Evolutionary conservation across 352 stramenopile genomes (phyloP).

Genomic region (Phytophthora boehmeriae): DNA sequence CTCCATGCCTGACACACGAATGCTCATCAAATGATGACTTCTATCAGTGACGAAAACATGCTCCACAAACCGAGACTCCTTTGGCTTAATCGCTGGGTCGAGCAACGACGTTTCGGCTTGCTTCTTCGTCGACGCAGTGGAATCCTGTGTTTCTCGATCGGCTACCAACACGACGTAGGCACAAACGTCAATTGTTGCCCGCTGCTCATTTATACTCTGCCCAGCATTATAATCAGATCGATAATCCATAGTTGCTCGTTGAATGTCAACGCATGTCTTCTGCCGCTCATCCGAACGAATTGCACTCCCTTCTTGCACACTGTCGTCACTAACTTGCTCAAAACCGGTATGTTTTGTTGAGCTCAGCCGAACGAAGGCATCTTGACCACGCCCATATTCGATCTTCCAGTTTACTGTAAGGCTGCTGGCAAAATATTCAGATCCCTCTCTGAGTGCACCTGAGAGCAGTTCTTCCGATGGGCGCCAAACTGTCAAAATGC

Average conservation of each 20-base stretch:
- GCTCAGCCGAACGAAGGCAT: slow-evolving; percentile 60
- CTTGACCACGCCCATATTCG: slow-evolving; percentile 34
- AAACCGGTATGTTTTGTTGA: slow-evolving; percentile 67
- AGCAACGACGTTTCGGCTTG: slow-evolving; percentile 24
- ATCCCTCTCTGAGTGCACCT: slow-evolving; percentile 49
- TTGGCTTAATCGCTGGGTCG: slow-evolving; percentile 30
- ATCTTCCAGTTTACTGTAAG: slow-evolving; percentile 75
- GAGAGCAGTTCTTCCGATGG: slow-evolving; percentile 60
- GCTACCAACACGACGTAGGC: slow-evolving; percentile 52
- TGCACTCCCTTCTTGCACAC: slow-evolving; percentile 2
- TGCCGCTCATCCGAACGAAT: not conserved
- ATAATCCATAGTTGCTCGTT: slow-evolving; percentile 34
- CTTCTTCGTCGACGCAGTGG: slow-evolving; percentile 24
- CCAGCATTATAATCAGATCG: slow-evolving; percentile 30
- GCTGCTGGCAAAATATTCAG: slow-evolving; percentile 64
- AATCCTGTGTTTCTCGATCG: slow-evolving; percentile 32
- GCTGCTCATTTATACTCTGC: slow-evolving; percentile 29
- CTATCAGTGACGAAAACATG: slow-evolving; percentile 67
- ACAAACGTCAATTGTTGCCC: slow-evolving; percentile 51
- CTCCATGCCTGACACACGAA: slow-evolving; percentile 46
- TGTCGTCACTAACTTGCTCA: slow-evolving; percentile 30
- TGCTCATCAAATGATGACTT: slow-evolving; percentile 58
- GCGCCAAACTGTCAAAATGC: slow-evolving; percentile 69
- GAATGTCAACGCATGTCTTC: slow-evolving; percentile 29
- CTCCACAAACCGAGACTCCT: slow-evolving; percentile 41